These are phyloP conservation scores for Cladophialophora exuberans DNA, from an alignment of 2,329 filamentous ascomycete genomes.

Conservation along the genomic window DNA sequence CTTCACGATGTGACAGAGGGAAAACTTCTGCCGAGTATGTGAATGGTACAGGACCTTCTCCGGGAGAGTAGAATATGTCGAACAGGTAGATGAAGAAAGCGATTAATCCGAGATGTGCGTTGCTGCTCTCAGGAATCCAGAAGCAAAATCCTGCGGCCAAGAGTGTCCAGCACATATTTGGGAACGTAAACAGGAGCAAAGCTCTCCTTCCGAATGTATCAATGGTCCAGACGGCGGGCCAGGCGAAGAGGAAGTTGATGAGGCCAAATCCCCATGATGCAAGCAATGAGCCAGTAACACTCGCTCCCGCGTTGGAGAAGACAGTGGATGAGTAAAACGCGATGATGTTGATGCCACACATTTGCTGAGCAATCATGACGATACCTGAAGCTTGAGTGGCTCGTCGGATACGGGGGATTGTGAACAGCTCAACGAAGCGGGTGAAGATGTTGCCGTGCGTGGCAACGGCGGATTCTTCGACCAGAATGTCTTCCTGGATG, in stretches of 20 bases:
- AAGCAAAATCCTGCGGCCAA: slow-evolving; percentile 59
- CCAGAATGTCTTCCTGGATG: slow-evolving; percentile 37
- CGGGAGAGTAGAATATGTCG: slow-evolving; percentile 54
- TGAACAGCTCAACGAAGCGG: slow-evolving; percentile 60
- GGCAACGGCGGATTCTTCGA: slow-evolving; percentile 35
- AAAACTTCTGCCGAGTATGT: slow-evolving; percentile 71
- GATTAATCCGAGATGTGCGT: slow-evolving; percentile 46
- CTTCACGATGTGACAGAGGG: slow-evolving; percentile 63
- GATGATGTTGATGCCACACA: slow-evolving; percentile 74
- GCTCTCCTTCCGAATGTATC: slow-evolving; percentile 70
- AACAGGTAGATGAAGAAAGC: slow-evolving; percentile 50
- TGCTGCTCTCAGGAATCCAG: slow-evolving; percentile 49
- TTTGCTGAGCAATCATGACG: slow-evolving; percentile 79
- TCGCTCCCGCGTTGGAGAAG: slow-evolving; percentile 59
- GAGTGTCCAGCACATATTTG: slow-evolving; percentile 61
- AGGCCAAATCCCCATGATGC: slow-evolving; percentile 68
- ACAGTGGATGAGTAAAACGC: slow-evolving; percentile 73
- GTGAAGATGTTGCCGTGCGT: slow-evolving; percentile 60
- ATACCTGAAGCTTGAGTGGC: slow-evolving; percentile 76
- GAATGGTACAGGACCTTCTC: slow-evolving; percentile 67
- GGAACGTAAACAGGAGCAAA: slow-evolving; percentile 66
- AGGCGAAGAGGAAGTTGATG: slow-evolving; percentile 68
- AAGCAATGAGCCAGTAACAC: slow-evolving; percentile 59
- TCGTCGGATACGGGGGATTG: slow-evolving; percentile 52
- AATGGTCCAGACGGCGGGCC: slow-evolving; percentile 62